Base-by-base conservation (phyloP, 805 yeast species). In the Candida xiaguanensis region DNA sequence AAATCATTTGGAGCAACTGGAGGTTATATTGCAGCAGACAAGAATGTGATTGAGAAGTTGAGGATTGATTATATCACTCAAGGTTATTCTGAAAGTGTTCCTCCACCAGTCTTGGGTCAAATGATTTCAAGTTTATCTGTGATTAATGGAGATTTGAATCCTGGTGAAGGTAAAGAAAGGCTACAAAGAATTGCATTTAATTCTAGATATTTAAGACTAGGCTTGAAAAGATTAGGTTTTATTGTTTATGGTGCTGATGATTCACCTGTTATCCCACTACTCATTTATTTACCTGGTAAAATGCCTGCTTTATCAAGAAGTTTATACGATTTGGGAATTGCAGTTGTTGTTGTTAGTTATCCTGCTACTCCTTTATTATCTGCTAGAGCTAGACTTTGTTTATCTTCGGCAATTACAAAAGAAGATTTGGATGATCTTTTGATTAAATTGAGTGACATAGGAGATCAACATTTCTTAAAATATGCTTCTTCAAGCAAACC, bases 1-100 rank as follows among this genome's bases (percentile, higher is more conserved):
- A 93, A 93, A 65, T 87, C 96, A 1, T 93, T 93, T 61, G 99
- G 99, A 59, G 98, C 99, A 13, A 88, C 98, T 30, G 99, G 99
- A 56, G 99, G 99, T 34, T 93, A 93, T 59, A 69, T 93, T 47
- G 91, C 96, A n/a, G 95, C 84, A 33, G 72, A 72, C 46, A 74
- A 79, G 54, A 65, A 62, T 34, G 64, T 87, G 23, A 82, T 91
- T 36, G 90, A 88, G 52, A 76, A 82, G 52, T 67, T 93, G 45
- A 78, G 90, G 63, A 51, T 85, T 29, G 82, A 78, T 51, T 78
- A 86, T 52, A 73, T 87, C 48, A 83, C 90, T 22, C 77, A 81
- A 47, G 72, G 69, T 31, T 86, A 89, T 56, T 81, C 93, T 31
- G 99, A 93, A 65, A 69, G 93, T 9, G 82, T 82, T 29, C 79